These are phyloP conservation scores for Xylaria acuta DNA, from an alignment of 495 filamentous ascomycete species.

Conservation along the genomic window DNA sequence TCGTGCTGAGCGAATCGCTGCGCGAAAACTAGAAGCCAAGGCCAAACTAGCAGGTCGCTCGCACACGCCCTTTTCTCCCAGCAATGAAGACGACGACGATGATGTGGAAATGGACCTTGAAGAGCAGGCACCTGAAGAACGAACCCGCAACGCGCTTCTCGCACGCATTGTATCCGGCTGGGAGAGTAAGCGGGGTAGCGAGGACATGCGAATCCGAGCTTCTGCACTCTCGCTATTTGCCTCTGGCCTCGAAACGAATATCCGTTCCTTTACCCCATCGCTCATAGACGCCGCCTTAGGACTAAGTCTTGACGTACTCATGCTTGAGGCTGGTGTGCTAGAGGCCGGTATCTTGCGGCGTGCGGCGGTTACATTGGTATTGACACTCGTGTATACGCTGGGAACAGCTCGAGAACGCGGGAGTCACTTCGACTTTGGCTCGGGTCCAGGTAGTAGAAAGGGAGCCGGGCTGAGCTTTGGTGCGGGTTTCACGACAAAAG, in stretches of 20 bases:
- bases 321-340: constrained; percentile 61
- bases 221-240: constrained; percentile 80
- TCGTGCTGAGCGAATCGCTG: constrained; percentile 51
- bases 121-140: constrained; percentile 53
- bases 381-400: constrained; percentile 70
- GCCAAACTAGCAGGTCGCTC: constrained; percentile 1
- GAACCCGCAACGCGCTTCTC: constrained; percentile 59
- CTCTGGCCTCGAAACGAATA: constrained; percentile 68
- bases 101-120: constrained; percentile 55
- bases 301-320: constrained; percentile 68
- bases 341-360: constrained; percentile 77
- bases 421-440: constrained; percentile 59
- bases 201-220: constrained; percentile 78
- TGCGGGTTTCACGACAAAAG: constrained; percentile 48
- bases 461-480: constrained; percentile 58
- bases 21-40: constrained; percentile 54
- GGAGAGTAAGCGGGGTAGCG: constrained; percentile 69
- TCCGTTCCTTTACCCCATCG: constrained; percentile 62
- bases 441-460: background rate
- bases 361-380: constrained; percentile 71
- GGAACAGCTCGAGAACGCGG: constrained; percentile 62
- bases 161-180: constrained; percentile 75
- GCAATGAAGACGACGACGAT: constrained; percentile 62
- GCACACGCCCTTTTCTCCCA: constrained; percentile 30
- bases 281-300: constrained; percentile 68